phyloP scores from a whole-genome alignment of 768 basidiomycete species.

The Suillus occidentalis region DNA sequence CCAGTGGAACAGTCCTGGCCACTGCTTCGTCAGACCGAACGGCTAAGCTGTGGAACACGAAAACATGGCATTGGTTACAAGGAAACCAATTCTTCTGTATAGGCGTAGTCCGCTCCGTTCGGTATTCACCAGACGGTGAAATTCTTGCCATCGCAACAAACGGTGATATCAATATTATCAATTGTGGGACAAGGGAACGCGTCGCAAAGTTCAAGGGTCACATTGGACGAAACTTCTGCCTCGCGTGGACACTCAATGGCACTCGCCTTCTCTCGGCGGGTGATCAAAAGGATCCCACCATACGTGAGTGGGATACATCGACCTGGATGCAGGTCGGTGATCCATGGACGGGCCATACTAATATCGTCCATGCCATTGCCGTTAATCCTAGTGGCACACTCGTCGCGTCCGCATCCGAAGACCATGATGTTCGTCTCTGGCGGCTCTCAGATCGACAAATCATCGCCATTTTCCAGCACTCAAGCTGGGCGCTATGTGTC shows the following conservation, averaged over 20 bases:
- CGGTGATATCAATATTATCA: not conserved
- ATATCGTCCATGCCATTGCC: not conserved
- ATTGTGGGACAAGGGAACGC: not conserved
- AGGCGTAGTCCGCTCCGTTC: not conserved
- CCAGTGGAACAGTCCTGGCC: not conserved
- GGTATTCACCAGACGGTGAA: not conserved
- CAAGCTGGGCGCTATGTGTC: not conserved
- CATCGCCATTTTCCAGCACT: not conserved
- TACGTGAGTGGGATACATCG: not conserved
- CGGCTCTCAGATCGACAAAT: not conserved
- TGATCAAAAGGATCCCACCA: not conserved
- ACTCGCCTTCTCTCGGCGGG: not conserved
- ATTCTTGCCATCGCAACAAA: not conserved
- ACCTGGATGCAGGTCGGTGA: not conserved
- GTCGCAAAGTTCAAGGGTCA: not conserved
- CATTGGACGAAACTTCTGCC: not conserved
- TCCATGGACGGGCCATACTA: not conserved
- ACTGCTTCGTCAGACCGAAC: not conserved
- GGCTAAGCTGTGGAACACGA: not conserved
- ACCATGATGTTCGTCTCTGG: not conserved
- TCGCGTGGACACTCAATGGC: not conserved
- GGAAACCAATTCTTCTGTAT: not conserved
- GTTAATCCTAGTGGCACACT: not conserved
- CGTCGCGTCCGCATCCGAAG: not conserved
- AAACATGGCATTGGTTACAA: not conserved